A percentile compares a stretch with the other conserved stretches of the same genome.
These are phyloP conservation scores for Chaetomium fimeti DNA, from an alignment of 495 filamentous ascomycete species.

Conservation along the genomic window DNA sequence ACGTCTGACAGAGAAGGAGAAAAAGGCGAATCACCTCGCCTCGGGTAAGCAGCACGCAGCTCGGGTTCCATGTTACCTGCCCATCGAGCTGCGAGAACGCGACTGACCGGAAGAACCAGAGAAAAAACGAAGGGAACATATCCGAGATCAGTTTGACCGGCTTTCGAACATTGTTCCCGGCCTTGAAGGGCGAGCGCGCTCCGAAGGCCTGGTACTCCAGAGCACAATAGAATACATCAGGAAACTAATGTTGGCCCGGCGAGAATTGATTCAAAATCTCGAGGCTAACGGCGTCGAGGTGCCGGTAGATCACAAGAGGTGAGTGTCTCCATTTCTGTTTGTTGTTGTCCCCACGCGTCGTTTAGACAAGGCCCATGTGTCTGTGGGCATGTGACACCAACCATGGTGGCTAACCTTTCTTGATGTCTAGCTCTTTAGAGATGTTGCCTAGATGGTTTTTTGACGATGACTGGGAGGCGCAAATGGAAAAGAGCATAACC, in stretches of 20 bases:
- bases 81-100: neutral
- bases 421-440: slow-evolving; percentile 8
- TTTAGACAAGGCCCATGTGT: neutral
- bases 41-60: slow-evolving; percentile 47
- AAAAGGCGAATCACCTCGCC: slow-evolving; percentile 87
- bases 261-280: slow-evolving; percentile 49
- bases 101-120: slow-evolving; percentile 46
- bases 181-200: slow-evolving; percentile 76
- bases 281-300: slow-evolving; percentile 31
- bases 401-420: neutral
- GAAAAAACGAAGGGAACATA: slow-evolving; percentile 82
- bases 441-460: slow-evolving; percentile 6
- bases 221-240: slow-evolving; percentile 72
- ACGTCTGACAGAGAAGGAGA: slow-evolving; percentile 80
- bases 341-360: neutral
- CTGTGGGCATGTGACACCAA: neutral
- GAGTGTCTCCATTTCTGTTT: slow-evolving; percentile 5
- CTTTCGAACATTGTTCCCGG: slow-evolving; percentile 82
- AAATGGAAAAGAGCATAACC: neutral
- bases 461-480: neutral
- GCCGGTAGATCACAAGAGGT: slow-evolving; percentile 24
- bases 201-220: slow-evolving; percentile 78
- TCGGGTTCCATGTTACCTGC: neutral
- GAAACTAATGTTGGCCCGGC: slow-evolving; percentile 61
- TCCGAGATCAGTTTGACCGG: slow-evolving; percentile 82